A percentile compares a stretch with the other conserved stretches of the same genome.
phyloP scores from a whole-genome alignment of 192 early-diverging fungal species.

The Backusella circina region DNA sequence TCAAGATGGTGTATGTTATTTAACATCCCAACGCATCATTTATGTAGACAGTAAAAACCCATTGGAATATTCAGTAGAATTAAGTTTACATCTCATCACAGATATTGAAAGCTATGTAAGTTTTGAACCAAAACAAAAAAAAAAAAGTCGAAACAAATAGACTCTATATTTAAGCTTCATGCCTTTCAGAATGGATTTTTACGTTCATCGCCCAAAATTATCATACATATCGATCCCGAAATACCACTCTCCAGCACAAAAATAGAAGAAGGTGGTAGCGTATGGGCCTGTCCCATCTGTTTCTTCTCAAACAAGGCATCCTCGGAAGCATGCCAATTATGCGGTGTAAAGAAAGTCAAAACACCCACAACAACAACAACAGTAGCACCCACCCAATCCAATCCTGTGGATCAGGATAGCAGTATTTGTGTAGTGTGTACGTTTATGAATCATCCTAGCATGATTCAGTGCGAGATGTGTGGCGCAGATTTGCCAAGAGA shows the following conservation, averaged over 20 bases:
- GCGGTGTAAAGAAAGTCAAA: conserved; percentile 44
- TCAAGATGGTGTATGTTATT: conserved; percentile 71
- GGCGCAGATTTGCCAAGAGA: conserved; percentile 53
- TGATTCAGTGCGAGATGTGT: conserved; percentile 85
- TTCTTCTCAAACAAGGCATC: conserved; percentile 39
- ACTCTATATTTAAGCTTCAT: neutral
- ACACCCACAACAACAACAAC: neutral
- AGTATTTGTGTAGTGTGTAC: conserved; percentile 76
- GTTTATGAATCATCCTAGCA: conserved; percentile 82
- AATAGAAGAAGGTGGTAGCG: neutral
- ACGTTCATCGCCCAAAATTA: conserved; percentile 64
- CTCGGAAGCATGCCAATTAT: conserved; percentile 49
- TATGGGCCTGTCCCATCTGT: conserved; percentile 58
- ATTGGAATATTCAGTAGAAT: conserved; percentile 48
- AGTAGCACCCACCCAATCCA: neutral
- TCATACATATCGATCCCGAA: conserved; percentile 36
- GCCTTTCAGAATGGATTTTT: conserved; percentile 45
- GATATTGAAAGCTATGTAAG: conserved; percentile 48
- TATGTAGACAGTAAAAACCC: conserved; percentile 71
- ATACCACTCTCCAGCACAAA: neutral
- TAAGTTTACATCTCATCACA: conserved; percentile 44
- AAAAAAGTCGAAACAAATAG: neutral
- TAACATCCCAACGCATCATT: conserved; percentile 73
- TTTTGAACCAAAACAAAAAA: neutral
- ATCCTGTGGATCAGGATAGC: neutral